These are phyloP conservation scores for Anisodus tanguticus DNA, from an alignment of 257 asterid genomes.

Conservation along the genomic window DNA sequence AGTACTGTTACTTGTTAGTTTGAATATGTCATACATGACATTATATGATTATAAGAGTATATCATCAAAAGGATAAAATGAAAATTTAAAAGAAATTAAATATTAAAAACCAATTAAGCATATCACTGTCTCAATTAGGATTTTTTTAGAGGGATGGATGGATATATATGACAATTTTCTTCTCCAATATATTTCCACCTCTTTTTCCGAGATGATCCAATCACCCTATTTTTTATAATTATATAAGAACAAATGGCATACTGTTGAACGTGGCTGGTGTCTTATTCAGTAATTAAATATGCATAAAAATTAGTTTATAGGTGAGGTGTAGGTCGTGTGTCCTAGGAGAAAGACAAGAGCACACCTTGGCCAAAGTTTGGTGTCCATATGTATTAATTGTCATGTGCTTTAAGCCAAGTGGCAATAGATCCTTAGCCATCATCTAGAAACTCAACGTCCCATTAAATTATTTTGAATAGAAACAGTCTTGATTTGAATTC, in stretches of 20 bases:
- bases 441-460: not conserved
- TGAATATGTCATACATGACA: no score
- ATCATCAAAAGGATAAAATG: not conserved
- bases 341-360: not conserved
- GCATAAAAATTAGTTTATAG: not conserved
- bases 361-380: not conserved
- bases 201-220: not conserved
- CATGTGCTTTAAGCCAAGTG: conserved; percentile 17
- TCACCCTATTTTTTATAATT: not conserved
- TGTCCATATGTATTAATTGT: not conserved
- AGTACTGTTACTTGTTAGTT: not conserved
- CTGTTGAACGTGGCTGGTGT: not conserved
- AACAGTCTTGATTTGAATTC: not conserved
- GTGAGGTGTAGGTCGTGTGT: conserved; percentile 1
- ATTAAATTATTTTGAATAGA: no score
- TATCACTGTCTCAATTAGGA: not conserved
- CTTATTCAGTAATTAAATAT: not conserved
- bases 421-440: conserved; percentile 18
- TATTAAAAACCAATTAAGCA: not conserved
- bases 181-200: not conserved
- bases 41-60: not conserved
- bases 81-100: not conserved
- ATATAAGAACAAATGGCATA: not conserved
- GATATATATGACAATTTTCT: not conserved
- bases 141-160: not conserved